Conservation (phyloP, 306 rosid genomes). For the Acacia confusa region DNA sequence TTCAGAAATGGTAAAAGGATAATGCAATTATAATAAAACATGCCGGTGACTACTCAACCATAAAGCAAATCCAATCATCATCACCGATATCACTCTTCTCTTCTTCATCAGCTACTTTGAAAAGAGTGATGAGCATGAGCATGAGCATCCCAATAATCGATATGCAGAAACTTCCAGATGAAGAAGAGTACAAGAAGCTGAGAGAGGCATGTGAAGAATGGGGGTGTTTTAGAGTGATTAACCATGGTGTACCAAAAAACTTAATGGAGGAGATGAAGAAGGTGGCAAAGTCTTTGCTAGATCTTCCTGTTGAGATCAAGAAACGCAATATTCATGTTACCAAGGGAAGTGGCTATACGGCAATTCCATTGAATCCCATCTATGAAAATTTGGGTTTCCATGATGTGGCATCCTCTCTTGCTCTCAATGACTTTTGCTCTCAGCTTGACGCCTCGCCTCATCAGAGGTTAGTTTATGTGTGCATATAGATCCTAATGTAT, state of each 20-base stretch:
- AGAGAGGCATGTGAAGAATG: conserved; percentile 47
- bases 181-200: conserved; percentile 15
- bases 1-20: too few relatives aligned
- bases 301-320: conserved; percentile 54
- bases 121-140: background rate
- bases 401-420: conserved; percentile 34
- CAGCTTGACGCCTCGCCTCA: conserved; percentile 31
- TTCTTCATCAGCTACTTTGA: background rate
- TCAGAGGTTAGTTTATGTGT: conserved; percentile 26
- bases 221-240: conserved; percentile 52
- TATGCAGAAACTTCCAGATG: conserved; percentile 23
- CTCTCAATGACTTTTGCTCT: conserved; percentile 34
- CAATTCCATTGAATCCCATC: conserved; percentile 25
- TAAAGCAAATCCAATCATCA: background rate
- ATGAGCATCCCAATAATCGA: conserved; percentile 39
- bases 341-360: conserved; percentile 41
- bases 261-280: conserved; percentile 53
- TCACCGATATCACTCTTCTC: background rate
- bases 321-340: conserved; percentile 34
- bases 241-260: conserved; percentile 36
- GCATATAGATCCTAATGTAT: too few relatives aligned
- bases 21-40: background rate
- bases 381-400: conserved; percentile 47
- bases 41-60: background rate
- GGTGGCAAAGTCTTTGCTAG: conserved; percentile 32